A percentile compares a stretch with the other conserved stretches of the same genome.
Conservation (phyloP, 331 rosid genomes). For the Stylosanthes scabra region DNA sequence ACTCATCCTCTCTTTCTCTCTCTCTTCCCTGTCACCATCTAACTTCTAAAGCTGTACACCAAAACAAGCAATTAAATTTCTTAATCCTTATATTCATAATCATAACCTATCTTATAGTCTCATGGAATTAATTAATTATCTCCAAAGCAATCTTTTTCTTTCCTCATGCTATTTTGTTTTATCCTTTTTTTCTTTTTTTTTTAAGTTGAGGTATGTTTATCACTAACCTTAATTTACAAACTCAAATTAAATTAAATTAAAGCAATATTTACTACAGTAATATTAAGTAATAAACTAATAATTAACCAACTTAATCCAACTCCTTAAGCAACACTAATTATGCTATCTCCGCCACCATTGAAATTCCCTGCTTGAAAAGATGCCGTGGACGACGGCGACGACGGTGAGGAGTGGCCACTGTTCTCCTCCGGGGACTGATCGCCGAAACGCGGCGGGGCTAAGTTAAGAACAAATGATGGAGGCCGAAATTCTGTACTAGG, state of each 20-base stretch:
- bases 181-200: not conserved
- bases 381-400: conserved; percentile 42
- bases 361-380: conserved; percentile 60
- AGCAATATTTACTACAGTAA: conserved; percentile 5
- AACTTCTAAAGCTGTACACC: conserved; percentile 47
- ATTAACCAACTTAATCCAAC: not conserved
- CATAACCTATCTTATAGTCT: conserved; percentile 11
- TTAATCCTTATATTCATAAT: conserved; percentile 35
- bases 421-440: conserved; percentile 47
- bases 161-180: not conserved
- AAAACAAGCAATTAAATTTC: conserved; percentile 44
- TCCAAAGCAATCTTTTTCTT: not conserved
- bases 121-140: conserved; percentile 32
- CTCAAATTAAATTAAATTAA: conserved; percentile 22
- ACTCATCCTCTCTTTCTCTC: conserved; percentile 19
- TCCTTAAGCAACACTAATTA: conserved; percentile 77
- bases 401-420: conserved; percentile 43
- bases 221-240: conserved; percentile 34
- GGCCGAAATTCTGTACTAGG: conserved; percentile 32
- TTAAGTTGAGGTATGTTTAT: not conserved
- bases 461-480: conserved; percentile 62
- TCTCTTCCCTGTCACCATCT: conserved; percentile 5
- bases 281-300: too few relatives aligned
- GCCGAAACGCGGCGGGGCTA: conserved; percentile 40
- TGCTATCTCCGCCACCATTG: conserved; percentile 59